Base-by-base conservation (phyloP, 2,329 filamentous ascomycete species). In the Fusarium nodosum region DNA sequence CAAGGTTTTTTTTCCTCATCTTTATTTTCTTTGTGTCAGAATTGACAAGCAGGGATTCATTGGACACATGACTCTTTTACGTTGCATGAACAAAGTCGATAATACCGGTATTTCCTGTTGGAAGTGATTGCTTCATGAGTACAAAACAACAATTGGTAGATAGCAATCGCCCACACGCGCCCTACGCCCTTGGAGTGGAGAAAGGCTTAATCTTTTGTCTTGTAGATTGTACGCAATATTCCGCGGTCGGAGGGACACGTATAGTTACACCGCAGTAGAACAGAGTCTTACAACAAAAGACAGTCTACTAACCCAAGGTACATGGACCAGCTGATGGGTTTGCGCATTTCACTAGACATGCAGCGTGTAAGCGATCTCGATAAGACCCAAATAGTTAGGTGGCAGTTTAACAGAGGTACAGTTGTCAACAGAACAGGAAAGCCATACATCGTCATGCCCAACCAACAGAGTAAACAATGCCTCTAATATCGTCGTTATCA, bases 351-450 rank as follows among this genome's bases (percentile, higher is more conserved):
- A 52, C 48, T 52, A 52, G n/a, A 26, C 26, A 60, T 66, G 62
- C 61, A 66, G 31, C n/a, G 16, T 66, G 54, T 66, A 65, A 65
- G 61, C 62, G 61, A 65, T 65, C 62, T 65, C 61, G 62, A 65
- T 65, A 66, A 65, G 34, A 15, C 38, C 31, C 47, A 5, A 57
- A 64, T 56, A 56, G 50, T 51, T 24, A 56, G 34, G 28, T 64
- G 58, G 52, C 2, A 31, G 44, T 26, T 52, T 7, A n/a, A 12
- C 46, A 31, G 4, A 16, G 28, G 28, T 11, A 10, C 7, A 8
- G 15, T 4, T 8, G 8, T 6, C 51, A 46, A 34, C 11, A 13
- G 3, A 38, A 24, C 18, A 46, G 38, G 39, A 57, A 63, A 10
- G 34, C n/a, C 12, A 53, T 33, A 16, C 7, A 20, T 24, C 3